phyloP scores from a whole-genome alignment of 495 filamentous ascomycete genomes.

The Hypoxylon lienhwacheense region DNA sequence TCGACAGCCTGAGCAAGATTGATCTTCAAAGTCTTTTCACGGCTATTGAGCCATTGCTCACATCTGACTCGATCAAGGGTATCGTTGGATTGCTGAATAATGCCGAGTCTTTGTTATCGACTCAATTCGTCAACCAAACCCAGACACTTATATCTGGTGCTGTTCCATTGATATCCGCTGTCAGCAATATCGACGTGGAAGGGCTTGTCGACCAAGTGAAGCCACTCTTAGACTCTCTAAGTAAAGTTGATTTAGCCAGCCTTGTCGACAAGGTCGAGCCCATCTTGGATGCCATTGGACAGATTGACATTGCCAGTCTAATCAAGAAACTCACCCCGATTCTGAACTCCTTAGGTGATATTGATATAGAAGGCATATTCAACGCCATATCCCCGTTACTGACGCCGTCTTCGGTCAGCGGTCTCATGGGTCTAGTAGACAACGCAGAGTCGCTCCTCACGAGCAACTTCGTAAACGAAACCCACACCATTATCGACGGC shows the following conservation, averaged over 20 bases:
- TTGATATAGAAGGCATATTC: constrained; percentile 41
- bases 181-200: constrained; percentile 43
- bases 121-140: constrained; percentile 49
- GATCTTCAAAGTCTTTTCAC: constrained; percentile 37
- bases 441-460: constrained; percentile 50
- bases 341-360: constrained; percentile 38
- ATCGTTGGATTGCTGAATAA: constrained; percentile 46
- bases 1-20: constrained; percentile 35
- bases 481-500: constrained; percentile 41
- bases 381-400: constrained; percentile 47
- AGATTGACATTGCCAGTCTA: constrained; percentile 44
- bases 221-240: constrained; percentile 42
- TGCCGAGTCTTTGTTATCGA: constrained; percentile 46
- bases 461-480: constrained; percentile 51
- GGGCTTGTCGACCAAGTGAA: constrained; percentile 42
- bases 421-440: constrained; percentile 49
- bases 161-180: constrained; percentile 40
- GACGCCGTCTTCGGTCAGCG: constrained; percentile 44
- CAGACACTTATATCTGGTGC: constrained; percentile 40
- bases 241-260: constrained; percentile 47
- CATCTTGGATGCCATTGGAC: constrained; percentile 49
- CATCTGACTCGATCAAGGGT: constrained; percentile 43
- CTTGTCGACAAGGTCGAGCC: constrained; percentile 47
- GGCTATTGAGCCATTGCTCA: constrained; percentile 41
- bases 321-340: constrained; percentile 35